Conservation (phyloP, 2,329 filamentous ascomycete species). For the Scedosporium aurantiacum region DNA sequence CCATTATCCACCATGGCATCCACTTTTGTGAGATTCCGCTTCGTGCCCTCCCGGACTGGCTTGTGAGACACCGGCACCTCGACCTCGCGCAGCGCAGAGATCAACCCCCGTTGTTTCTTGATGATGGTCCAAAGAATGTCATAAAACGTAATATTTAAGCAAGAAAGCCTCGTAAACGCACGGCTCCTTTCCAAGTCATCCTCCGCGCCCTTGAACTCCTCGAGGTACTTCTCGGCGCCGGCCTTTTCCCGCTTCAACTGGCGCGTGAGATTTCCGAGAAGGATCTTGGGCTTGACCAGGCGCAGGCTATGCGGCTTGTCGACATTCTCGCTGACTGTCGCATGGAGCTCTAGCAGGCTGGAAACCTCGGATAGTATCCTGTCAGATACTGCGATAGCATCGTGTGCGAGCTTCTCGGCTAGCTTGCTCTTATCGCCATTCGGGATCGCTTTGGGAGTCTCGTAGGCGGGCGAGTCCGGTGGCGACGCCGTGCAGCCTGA, state of each 20-base stretch:
- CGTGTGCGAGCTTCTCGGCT: not conserved
- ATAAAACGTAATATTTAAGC: slow-evolving; percentile 8
- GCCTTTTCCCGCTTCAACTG: slow-evolving; percentile 2
- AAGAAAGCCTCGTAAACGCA: slow-evolving; percentile 4
- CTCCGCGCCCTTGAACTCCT: not conserved
- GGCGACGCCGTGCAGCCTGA: not conserved
- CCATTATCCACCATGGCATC: slow-evolving; percentile 22
- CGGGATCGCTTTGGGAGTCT: not conserved
- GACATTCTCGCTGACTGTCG: not conserved
- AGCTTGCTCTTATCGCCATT: not conserved
- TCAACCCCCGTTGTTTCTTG: slow-evolving; percentile 4
- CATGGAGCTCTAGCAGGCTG: slow-evolving; percentile 3
- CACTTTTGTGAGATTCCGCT: slow-evolving; percentile 3
- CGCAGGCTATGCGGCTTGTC: not conserved
- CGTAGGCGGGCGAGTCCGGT: not conserved
- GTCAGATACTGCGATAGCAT: slow-evolving; percentile 2
- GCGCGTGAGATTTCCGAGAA: slow-evolving; percentile 5
- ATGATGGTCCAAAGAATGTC: slow-evolving; percentile 4
- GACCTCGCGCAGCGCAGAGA: slow-evolving; percentile 3
- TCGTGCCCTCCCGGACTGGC: not conserved
- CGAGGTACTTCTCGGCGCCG: slow-evolving; percentile 1
- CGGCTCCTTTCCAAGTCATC: slow-evolving; percentile 1
- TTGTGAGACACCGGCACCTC: not conserved
- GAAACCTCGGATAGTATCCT: slow-evolving; percentile 1
- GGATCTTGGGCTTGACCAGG: not conserved